phyloP scores from a whole-genome alignment of 2,329 filamentous ascomycete genomes.

The Periconia digitata region DNA sequence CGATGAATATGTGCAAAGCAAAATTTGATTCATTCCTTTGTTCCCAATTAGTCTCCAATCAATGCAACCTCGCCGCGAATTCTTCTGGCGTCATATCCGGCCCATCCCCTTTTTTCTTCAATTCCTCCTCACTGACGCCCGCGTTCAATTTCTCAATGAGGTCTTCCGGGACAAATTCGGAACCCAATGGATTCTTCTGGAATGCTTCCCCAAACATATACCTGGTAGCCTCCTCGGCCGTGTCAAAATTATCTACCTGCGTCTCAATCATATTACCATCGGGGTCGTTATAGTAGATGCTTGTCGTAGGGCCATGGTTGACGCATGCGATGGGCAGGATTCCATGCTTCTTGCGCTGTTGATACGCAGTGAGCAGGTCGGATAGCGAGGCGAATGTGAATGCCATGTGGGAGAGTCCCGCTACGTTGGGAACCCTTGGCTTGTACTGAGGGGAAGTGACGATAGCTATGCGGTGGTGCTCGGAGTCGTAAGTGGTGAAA shows the following conservation, averaged over 20 bases:
- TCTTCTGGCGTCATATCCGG: too few relatives aligned
- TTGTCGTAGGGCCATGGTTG: constrained; percentile 53
- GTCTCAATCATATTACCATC: constrained; percentile 54
- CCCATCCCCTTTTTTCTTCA: constrained; percentile 1
- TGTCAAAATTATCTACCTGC: constrained; percentile 38
- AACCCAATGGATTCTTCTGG: constrained; percentile 47
- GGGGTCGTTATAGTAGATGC: constrained; percentile 54
- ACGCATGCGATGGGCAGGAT: constrained; percentile 48
- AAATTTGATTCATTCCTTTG: too few relatives aligned
- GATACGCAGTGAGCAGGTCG: constrained; percentile 43
- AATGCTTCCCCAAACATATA: constrained; percentile 46
- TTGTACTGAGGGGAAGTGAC: constrained; percentile 24
- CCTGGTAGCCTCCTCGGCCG: constrained; percentile 36
- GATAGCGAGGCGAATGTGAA: constrained; percentile 44
- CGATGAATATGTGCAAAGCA: too few relatives aligned
- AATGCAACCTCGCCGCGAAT: too few relatives aligned
- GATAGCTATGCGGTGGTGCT: constrained; percentile 53
- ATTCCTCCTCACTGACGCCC: constrained; percentile 23
- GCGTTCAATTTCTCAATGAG: constrained; percentile 30
- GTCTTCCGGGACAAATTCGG: constrained; percentile 51
- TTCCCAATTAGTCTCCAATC: too few relatives aligned
- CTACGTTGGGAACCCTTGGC: constrained; percentile 17
- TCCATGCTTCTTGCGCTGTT: constrained; percentile 37
- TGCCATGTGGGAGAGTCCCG: constrained; percentile 46
- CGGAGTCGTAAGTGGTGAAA: constrained; percentile 51